Percentiles rank a stretch among this genome's conserved stretches.
Conservation (phyloP, 2,329 filamentous ascomycete species). For the Venturiaceae sp. region DNA sequence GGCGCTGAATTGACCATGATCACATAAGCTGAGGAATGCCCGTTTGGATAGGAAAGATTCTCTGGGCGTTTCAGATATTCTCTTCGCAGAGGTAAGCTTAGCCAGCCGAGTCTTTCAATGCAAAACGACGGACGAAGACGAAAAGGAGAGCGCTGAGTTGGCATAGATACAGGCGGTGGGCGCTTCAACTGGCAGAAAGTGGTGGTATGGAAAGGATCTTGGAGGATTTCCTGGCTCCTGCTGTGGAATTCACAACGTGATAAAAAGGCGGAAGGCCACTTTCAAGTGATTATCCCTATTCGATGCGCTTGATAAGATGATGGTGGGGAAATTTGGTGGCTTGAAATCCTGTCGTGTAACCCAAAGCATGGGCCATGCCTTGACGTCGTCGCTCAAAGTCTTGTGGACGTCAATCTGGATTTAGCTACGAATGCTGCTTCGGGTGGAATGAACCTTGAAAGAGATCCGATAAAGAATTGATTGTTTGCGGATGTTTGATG, state of each 20-base stretch:
- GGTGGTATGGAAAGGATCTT: background rate
- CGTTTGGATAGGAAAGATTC: background rate
- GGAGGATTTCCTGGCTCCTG: background rate
- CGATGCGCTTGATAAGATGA: background rate
- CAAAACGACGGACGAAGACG: background rate
- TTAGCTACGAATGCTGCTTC: too few species aligned
- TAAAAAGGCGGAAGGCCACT: background rate
- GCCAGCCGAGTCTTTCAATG: background rate
- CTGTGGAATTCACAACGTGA: background rate
- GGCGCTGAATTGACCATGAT: background rate
- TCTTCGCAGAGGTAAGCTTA: background rate
- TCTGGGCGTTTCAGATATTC: background rate
- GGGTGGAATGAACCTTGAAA: background rate
- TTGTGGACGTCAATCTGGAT: too few species aligned
- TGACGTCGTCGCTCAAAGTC: background rate
- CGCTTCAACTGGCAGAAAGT: background rate
- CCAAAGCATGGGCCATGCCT: background rate
- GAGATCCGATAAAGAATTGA: background rate
- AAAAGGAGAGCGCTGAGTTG: background rate
- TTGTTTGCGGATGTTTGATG: background rate
- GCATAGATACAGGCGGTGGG: background rate
- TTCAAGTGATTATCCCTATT: background rate
- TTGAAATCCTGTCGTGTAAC: background rate
- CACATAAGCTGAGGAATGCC: background rate
- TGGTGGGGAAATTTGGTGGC: too few species aligned